These are phyloP conservation scores for Monosporascus sp. DNA, from an alignment of 2,329 filamentous ascomycete species.

Conservation along the genomic window DNA sequence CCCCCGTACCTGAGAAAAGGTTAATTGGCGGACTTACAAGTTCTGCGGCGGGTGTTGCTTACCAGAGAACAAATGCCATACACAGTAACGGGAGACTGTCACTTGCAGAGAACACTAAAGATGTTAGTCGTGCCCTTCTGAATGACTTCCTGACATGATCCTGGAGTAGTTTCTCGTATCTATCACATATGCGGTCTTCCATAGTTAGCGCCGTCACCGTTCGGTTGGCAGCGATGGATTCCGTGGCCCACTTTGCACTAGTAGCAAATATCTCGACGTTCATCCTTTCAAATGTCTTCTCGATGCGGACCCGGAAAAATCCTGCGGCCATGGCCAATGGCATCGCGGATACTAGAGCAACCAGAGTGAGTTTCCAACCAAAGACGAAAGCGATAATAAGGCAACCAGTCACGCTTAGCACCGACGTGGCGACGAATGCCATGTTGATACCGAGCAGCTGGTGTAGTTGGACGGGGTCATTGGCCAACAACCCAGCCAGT, in stretches of 20 bases:
- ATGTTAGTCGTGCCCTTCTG: conserved; percentile 55
- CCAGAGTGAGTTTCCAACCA: conserved; percentile 70
- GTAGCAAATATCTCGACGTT: conserved; percentile 63
- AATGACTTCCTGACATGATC: conserved; percentile 56
- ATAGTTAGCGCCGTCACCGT: conserved; percentile 67
- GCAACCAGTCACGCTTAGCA: conserved; percentile 61
- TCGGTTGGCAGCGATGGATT: conserved; percentile 67
- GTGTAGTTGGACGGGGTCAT: conserved; percentile 54
- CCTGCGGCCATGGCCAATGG: conserved; percentile 42
- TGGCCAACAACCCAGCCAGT: conserved; percentile 48
- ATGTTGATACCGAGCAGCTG: conserved; percentile 59
- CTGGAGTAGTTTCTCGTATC: conserved; percentile 54
- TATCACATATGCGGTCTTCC: conserved; percentile 56
- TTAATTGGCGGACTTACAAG: conserved; percentile 30
- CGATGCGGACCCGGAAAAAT: conserved; percentile 29
- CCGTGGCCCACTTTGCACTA: conserved; percentile 68
- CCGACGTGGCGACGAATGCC: conserved; percentile 55
- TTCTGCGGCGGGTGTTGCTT: neutral
- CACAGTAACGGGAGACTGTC: conserved; percentile 43
- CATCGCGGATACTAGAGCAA: conserved; percentile 56
- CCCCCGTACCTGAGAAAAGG: conserved; percentile 60
- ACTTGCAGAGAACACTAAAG: conserved; percentile 65
- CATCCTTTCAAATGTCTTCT: conserved; percentile 32
- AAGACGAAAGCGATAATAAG: conserved; percentile 63
- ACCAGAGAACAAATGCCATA: conserved; percentile 29